Conservation (phyloP, 345 rosid species). For the Gossypium anomalum region DNA sequence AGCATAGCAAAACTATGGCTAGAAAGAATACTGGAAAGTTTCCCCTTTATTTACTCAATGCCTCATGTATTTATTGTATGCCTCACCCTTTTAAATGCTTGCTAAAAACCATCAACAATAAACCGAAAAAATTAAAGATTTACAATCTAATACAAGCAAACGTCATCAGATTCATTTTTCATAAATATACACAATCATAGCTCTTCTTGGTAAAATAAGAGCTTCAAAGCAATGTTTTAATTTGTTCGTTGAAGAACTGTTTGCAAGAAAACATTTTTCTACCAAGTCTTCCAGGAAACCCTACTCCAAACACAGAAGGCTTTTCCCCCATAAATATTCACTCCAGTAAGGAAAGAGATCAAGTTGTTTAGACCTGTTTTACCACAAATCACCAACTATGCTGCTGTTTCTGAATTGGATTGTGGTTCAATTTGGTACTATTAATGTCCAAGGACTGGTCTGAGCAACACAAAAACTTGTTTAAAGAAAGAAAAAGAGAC, state of each 20-base stretch:
- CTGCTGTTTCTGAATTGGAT: too few relatives aligned
- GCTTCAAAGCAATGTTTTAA: not conserved
- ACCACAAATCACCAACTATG: too few relatives aligned
- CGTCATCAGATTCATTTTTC: not conserved
- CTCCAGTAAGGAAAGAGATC: not conserved
- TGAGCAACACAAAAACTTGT: not conserved
- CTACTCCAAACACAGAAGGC: not conserved
- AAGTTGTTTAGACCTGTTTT: not conserved
- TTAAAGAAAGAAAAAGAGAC: not conserved
- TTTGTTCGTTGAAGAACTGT: not conserved
- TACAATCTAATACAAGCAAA: not conserved
- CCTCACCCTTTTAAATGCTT: constrained; percentile 79
- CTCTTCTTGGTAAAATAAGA: not conserved
- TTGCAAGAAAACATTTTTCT: not conserved
- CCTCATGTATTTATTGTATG: constrained; percentile 33
- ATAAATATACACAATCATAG: not conserved
- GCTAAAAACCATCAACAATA: constrained; percentile 1
- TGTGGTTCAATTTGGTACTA: too few relatives aligned
- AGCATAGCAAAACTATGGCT: not conserved
- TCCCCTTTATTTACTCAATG: constrained; percentile 15
- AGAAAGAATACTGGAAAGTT: not conserved
- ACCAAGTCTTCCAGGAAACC: not conserved
- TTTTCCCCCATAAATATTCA: not conserved
- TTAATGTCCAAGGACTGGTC: too few relatives aligned
- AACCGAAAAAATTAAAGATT: not conserved